Percentiles rank a stretch among this genome's conserved stretches.
phyloP scores from a whole-genome alignment of 345 rosid genomes.

The Erodium maritimum region DNA sequence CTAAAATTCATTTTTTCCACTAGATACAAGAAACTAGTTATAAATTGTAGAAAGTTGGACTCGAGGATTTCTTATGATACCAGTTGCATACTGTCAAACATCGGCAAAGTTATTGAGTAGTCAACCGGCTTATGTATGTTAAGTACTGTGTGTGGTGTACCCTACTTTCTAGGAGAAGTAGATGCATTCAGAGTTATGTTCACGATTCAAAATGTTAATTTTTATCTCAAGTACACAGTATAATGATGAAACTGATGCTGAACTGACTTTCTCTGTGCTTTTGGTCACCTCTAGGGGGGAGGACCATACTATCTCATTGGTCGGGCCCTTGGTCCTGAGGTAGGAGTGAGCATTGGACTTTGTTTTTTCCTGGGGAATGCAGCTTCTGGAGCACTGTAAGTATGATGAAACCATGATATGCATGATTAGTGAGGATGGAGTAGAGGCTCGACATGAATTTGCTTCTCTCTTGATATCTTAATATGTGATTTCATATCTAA shows the following conservation, averaged over 20 bases:
- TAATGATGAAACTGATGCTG: conserved; percentile 5
- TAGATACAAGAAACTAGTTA: neutral
- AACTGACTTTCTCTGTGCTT: conserved; percentile 6
- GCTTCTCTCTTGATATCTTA: neutral
- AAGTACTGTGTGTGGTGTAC: too few species aligned
- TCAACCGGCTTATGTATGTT: neutral
- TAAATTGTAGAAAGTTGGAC: neutral
- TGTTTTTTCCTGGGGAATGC: conserved; percentile 99
- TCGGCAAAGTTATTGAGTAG: neutral
- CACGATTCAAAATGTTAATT: neutral
- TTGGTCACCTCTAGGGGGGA: conserved; percentile 54
- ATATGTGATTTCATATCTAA: neutral
- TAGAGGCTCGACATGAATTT: conserved; percentile 5
- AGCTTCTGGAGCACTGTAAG: conserved; percentile 99
- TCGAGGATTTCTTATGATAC: neutral
- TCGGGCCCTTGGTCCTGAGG: conserved; percentile 99
- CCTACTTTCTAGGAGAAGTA: neutral
- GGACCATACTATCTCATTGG: conserved; percentile 99
- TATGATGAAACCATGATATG: conserved; percentile 5
- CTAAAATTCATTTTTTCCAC: neutral
- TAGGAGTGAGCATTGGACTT: conserved; percentile 97
- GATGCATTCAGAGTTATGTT: neutral
- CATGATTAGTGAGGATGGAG: conserved; percentile 4
- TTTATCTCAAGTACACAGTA: neutral
- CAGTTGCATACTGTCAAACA: neutral